phyloP scores from a whole-genome alignment of 345 rosid species.

The Ceriops decandra region DNA sequence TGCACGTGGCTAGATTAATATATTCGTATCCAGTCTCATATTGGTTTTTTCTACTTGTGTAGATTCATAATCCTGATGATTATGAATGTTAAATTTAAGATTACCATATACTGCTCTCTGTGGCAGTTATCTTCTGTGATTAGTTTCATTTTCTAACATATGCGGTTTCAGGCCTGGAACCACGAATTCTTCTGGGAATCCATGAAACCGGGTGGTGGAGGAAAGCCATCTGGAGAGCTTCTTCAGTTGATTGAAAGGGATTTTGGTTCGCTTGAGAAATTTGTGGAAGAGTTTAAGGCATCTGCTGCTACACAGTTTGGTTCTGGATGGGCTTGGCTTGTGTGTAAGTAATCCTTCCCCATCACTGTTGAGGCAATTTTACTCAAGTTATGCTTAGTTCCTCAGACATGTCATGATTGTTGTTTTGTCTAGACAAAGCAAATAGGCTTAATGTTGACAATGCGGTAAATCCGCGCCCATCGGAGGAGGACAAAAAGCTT shows the following conservation, averaged over 20 bases:
- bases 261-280: constrained; percentile 70
- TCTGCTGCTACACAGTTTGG: constrained; percentile 87
- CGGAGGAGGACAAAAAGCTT: constrained; percentile 77
- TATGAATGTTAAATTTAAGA: no score
- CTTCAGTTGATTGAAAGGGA: constrained; percentile 70
- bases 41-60: no score
- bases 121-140: no score
- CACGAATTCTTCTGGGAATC: constrained; percentile 95
- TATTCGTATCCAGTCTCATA: no score
- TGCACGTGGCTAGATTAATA: no score
- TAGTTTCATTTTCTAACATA: no score
- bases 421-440: constrained; percentile 59
- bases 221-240: constrained; percentile 82
- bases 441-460: constrained; percentile 66
- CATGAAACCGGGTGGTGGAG: constrained; percentile 88
- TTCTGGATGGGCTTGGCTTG: constrained; percentile 98
- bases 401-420: no score
- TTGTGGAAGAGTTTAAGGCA: constrained; percentile 47
- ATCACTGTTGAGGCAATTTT: background rate
- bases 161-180: constrained; percentile 70
- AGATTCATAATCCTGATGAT: no score
- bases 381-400: no score
- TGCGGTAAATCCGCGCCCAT: constrained; percentile 63
- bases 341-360: constrained; percentile 43
- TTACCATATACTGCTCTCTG: no score